phyloP scores from a whole-genome alignment of 1,284 basidiomycete species.

The Trichosporon coremiiforme region DNA sequence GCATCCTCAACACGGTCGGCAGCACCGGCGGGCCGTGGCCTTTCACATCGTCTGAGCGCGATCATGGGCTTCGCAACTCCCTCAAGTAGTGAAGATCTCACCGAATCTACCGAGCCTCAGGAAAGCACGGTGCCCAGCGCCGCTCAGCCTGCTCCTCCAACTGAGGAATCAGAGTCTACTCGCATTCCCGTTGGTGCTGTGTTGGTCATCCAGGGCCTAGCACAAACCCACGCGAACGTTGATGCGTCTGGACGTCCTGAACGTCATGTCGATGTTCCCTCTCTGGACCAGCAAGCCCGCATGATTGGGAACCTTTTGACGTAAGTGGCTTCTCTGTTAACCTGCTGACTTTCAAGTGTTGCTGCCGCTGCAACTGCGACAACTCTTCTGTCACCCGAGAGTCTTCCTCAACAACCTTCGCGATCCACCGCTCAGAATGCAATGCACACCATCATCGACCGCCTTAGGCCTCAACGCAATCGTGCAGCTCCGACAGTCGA shows the following conservation, averaged over 20 bases:
- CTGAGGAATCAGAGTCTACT: conserved; percentile 7
- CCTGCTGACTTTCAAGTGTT: conserved; percentile 37
- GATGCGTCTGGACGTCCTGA: conserved; percentile 21
- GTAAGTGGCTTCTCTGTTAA: conserved; percentile 34
- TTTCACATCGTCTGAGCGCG: conserved; percentile 30
- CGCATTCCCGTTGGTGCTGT: conserved; percentile 48
- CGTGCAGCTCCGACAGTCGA: conserved; percentile 42
- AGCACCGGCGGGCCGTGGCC: conserved; percentile 8
- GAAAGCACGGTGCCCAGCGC: not conserved
- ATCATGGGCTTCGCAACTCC: conserved; percentile 34
- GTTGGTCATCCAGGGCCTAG: conserved; percentile 54
- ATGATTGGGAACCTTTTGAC: conserved; percentile 55
- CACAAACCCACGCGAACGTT: conserved; percentile 46
- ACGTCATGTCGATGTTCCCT: conserved; percentile 29
- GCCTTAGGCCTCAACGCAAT: conserved; percentile 42
- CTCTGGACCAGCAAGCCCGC: conserved; percentile 49
- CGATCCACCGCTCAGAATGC: conserved; percentile 38
- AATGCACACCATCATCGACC: conserved; percentile 46
- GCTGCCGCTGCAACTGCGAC: conserved; percentile 53
- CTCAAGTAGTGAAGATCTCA: conserved; percentile 18
- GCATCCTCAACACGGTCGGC: conserved; percentile 5
- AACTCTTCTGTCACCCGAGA: conserved; percentile 43
- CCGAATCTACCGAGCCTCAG: not conserved
- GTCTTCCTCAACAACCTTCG: conserved; percentile 28
- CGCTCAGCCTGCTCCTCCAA: not conserved